Evolutionary conservation across 1,284 basidiomycete genomes (phyloP), one percentile per base, ranked within the genome.

Genomic region (Cryptococcus depauperatus): DNA sequence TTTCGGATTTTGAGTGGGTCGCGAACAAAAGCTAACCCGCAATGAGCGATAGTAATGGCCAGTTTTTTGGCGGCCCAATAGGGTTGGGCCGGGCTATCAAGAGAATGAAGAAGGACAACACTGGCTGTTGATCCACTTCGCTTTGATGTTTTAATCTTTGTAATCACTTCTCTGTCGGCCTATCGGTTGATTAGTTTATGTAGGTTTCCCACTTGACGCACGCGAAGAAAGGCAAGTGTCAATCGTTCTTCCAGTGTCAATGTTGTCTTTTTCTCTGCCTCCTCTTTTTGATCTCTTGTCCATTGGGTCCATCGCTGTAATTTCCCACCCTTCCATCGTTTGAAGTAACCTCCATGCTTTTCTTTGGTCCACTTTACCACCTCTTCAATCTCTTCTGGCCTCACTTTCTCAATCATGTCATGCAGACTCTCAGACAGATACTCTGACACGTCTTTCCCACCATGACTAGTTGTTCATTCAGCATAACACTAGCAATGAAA

Each of bases 11-110:
- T 40, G 8, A 10, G 26, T 16, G 18, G 23, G 33, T 13, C 27
- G 11, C 6, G 29, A 26, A 32, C 23, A 27, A 19, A 10, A 16
- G 32, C 78, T 57, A 55, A 88, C 88, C 91, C 91, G 56, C 84
- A 84, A 67, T 98, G 93, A 5, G 87, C 89, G n/a, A 95, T 80
- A 0, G 88, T 92, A 42, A 92, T 69, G 6, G 80, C 78, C 19
- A 91, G 61, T 52, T 72, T 76, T 47, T 82, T 61, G 1, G 88
- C 78, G 9, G 81, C 74, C 64, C 86, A 92, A 71, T 90, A 92
- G 0, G 88, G 84, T 22, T 81, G 75, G 4, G 82, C 81, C 9
- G 79, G 76, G 58, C 85, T 80, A 52, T 78, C 76, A 10, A 97
- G 74, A 29, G 87, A 85, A 57, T 97, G 91, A 14, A 97, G 73